phyloP scores from a whole-genome alignment of 1,139 yeast species.

The Debaryomyces sp. region DNA sequence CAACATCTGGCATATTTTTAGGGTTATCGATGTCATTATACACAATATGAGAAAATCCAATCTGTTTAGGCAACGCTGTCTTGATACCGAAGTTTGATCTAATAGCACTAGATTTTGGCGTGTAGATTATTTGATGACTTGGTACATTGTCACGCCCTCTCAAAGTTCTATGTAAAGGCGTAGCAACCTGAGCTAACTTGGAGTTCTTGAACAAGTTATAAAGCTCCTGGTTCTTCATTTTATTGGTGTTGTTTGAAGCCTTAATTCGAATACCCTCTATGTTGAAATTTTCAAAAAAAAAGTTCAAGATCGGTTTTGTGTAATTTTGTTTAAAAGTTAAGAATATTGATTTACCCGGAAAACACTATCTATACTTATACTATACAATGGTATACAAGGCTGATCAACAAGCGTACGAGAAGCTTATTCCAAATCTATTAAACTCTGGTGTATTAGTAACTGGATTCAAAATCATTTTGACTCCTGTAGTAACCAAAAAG shows the following conservation, averaged over 20 bases:
- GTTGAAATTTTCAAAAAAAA: constrained; percentile 6
- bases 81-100: constrained; percentile 50
- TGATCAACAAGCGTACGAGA: constrained; percentile 40
- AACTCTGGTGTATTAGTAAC: constrained; percentile 38
- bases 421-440: constrained; percentile 40
- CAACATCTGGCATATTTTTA: constrained; percentile 52
- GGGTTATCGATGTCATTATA: constrained; percentile 48
- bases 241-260: not conserved
- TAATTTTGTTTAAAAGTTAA: constrained; percentile 5
- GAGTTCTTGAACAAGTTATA: constrained; percentile 45
- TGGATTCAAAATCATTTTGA: constrained; percentile 44
- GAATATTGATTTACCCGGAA: constrained; percentile 9
- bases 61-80: constrained; percentile 45
- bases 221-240: constrained; percentile 33
- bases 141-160: constrained; percentile 38
- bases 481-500: constrained; percentile 78
- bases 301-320: constrained; percentile 3
- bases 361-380: not conserved
- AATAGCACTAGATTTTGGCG: constrained; percentile 46
- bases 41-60: constrained; percentile 46
- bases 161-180: constrained; percentile 38
- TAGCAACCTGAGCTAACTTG: constrained; percentile 50
- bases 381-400: not conserved
- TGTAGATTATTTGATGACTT: constrained; percentile 48
- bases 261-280: not conserved